A percentile compares a stretch with the other conserved stretches of the same genome.
Evolutionary conservation across 345 rosid genomes (phyloP).

Genomic region (Acer saccharum): DNA sequence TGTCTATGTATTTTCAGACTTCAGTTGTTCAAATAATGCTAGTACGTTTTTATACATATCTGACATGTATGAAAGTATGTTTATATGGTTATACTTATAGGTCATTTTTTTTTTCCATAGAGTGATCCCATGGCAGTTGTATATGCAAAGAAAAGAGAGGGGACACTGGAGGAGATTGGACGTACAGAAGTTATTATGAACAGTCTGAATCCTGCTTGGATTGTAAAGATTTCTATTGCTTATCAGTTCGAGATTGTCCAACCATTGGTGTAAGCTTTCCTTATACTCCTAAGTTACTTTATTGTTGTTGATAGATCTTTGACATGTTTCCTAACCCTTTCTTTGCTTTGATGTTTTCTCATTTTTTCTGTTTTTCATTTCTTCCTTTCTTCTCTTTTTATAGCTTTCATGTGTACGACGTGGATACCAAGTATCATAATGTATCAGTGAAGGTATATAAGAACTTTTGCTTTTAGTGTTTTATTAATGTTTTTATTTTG

Average conservation of each 20-base stretch:
- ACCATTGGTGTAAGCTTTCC: slow-evolving; percentile 57
- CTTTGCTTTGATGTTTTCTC: slow-evolving; percentile 11
- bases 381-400: slow-evolving; percentile 18
- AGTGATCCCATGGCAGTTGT: slow-evolving; percentile 87
- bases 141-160: slow-evolving; percentile 59
- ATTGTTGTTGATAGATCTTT: not conserved
- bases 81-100: too few species aligned
- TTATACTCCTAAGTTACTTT: not conserved
- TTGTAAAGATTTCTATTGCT: slow-evolving; percentile 60
- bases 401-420: slow-evolving; percentile 74
- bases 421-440: slow-evolving; percentile 73
- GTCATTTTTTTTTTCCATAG: slow-evolving; percentile 38
- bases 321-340: not conserved
- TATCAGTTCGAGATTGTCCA: slow-evolving; percentile 86
- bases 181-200: slow-evolving; percentile 84
- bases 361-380: slow-evolving; percentile 1
- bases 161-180: slow-evolving; percentile 77
- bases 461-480: slow-evolving; percentile 9
- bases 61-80: too few species aligned
- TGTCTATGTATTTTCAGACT: not conserved
- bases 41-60: too few species aligned
- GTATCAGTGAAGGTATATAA: slow-evolving; percentile 64
- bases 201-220: slow-evolving; percentile 76
- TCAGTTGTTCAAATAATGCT: not conserved
- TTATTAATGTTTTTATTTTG: slow-evolving; percentile 7